These are phyloP conservation scores for Lentinula sp. DNA, from an alignment of 768 basidiomycete genomes.

Conservation along the genomic window DNA sequence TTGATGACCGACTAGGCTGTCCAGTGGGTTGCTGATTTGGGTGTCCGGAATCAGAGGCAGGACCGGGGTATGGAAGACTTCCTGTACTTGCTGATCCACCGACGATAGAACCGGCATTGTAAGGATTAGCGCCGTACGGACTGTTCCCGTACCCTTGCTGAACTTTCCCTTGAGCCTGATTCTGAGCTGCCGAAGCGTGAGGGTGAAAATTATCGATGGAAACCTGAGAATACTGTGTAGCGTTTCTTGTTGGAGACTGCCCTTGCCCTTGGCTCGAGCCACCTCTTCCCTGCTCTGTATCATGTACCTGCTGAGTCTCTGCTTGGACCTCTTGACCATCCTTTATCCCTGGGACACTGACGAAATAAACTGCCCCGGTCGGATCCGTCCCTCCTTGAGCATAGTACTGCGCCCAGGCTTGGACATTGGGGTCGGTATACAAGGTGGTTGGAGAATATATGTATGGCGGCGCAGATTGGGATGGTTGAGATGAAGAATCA, in stretches of 20 bases:
- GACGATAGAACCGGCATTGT: no score
- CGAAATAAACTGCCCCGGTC: conserved; percentile 76
- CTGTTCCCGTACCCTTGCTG: not conserved
- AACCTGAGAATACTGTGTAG: no score
- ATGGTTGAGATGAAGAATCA: conserved; percentile 9
- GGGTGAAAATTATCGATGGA: no score
- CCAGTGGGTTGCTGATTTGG: not conserved
- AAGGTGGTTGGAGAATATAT: conserved; percentile 58
- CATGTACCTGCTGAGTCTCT: not conserved
- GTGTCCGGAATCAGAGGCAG: not conserved
- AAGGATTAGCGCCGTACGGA: not conserved
- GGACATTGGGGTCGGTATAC: conserved; percentile 76
- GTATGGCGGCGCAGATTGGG: conserved; percentile 31
- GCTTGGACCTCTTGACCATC: conserved; percentile 21
- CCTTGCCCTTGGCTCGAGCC: no score
- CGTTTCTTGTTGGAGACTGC: no score
- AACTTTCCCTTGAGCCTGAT: conserved; percentile 1
- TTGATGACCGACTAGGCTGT: not conserved
- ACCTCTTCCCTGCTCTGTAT: not conserved
- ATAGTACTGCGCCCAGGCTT: conserved; percentile 86
- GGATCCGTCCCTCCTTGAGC: conserved; percentile 70
- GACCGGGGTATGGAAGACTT: conserved; percentile 2
- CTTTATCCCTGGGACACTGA: conserved; percentile 70
- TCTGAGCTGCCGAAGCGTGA: no score
- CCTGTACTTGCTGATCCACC: not conserved